These are phyloP conservation scores for Phaseolus coccineus DNA, from an alignment of 331 rosid species.

Conservation along the genomic window DNA sequence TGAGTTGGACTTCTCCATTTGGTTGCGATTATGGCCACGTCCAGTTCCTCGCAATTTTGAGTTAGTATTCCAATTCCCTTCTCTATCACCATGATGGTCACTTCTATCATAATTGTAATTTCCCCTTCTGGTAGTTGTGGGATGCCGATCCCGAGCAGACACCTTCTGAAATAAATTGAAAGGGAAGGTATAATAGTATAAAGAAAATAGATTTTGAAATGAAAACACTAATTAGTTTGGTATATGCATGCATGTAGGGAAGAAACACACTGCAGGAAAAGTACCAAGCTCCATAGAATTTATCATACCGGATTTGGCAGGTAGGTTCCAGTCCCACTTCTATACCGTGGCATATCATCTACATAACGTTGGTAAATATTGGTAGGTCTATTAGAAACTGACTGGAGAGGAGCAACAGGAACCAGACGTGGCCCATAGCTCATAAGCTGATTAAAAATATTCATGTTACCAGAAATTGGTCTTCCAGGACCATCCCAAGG, in stretches of 20 bases:
- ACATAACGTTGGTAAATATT: constrained; percentile 72
- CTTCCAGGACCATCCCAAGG: constrained; percentile 99
- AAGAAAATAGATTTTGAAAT: constrained; percentile 30
- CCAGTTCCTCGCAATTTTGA: constrained; percentile 76
- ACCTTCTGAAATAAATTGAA: constrained; percentile 68
- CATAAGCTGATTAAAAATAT: constrained; percentile 67
- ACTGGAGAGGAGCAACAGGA: constrained; percentile 78
- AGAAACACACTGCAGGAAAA: constrained; percentile 25
- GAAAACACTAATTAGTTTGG: not conserved
- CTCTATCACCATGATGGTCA: constrained; percentile 87
- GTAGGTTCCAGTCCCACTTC: constrained; percentile 98
- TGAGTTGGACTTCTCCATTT: constrained; percentile 70
- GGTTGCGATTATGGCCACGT: constrained; percentile 77
- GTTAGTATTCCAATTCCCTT: constrained; percentile 83
- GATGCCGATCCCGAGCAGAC: constrained; percentile 77
- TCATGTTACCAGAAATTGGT: constrained; percentile 78
- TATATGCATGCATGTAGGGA: not conserved
- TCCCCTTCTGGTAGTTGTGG: constrained; percentile 79
- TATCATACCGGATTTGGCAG: constrained; percentile 95
- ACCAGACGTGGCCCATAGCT: constrained; percentile 72
- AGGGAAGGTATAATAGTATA: constrained; percentile 15
- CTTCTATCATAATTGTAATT: constrained; percentile 76
- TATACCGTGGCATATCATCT: constrained; percentile 86
- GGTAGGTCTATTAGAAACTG: constrained; percentile 80
- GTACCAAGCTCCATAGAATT: constrained; percentile 2